Evolutionary conservation across 2,329 filamentous ascomycete species (phyloP).

Genomic region (Huntiella abstrusa): DNA sequence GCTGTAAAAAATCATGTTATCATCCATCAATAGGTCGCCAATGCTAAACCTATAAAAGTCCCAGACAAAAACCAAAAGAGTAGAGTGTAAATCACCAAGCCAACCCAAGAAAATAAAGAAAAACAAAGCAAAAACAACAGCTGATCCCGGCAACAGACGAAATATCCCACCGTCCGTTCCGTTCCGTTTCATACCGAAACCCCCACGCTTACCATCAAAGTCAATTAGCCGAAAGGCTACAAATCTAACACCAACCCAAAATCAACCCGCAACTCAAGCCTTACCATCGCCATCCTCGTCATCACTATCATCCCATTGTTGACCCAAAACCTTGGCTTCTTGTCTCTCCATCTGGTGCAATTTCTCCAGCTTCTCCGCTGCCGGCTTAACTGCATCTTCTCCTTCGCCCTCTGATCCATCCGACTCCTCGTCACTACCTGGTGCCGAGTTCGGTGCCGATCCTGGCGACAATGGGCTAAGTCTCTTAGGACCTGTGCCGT

Average conservation of each 20-base stretch:
- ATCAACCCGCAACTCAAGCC: background rate
- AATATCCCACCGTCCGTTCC: background rate
- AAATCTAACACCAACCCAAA: background rate
- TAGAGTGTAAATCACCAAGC: background rate
- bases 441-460: slow-evolving; percentile 11
- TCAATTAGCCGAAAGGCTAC: background rate
- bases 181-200: background rate
- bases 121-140: background rate
- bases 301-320: slow-evolving; percentile 22
- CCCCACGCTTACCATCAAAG: background rate
- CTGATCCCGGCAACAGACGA: background rate
- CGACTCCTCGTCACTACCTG: slow-evolving; percentile 20
- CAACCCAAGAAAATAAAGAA: background rate
- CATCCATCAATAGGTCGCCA: no score
- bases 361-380: slow-evolving; percentile 28
- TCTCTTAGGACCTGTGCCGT: background rate
- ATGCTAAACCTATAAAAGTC: no score
- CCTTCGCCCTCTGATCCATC: slow-evolving; percentile 27
- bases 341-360: slow-evolving; percentile 41
- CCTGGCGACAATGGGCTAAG: background rate
- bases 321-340: slow-evolving; percentile 33
- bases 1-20: no score
- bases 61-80: background rate
- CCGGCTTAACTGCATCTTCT: slow-evolving; percentile 23
- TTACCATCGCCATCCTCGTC: slow-evolving; percentile 17